A percentile compares a stretch with the other conserved stretches of the same genome.
phyloP scores from a whole-genome alignment of 495 filamentous ascomycete species.

The Haplographium delicatum region DNA sequence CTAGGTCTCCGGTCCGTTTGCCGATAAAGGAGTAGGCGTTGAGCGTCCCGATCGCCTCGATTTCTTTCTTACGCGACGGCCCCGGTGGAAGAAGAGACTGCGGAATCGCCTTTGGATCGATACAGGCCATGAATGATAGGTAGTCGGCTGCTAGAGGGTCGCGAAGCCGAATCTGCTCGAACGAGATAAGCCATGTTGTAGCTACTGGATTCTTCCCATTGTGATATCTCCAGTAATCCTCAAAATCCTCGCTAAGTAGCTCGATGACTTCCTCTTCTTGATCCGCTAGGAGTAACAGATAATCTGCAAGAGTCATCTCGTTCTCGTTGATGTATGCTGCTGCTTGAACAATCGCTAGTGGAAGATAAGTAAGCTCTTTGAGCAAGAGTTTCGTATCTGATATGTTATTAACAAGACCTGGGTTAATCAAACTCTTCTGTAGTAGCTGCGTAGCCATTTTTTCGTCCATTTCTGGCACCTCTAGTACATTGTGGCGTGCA shows the following conservation, averaged over 20 bases:
- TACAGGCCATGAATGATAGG: conserved; percentile 20
- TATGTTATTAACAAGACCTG: conserved; percentile 1
- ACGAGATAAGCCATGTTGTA: conserved; percentile 17
- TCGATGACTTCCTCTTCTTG: conserved; percentile 23
- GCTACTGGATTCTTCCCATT: conserved; percentile 16
- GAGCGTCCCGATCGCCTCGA: conserved; percentile 33
- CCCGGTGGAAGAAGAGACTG: conserved; percentile 12
- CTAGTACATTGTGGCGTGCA: conserved; percentile 15
- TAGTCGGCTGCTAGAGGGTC: conserved; percentile 25
- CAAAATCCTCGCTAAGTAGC: too few relatives aligned
- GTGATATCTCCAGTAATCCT: too few relatives aligned
- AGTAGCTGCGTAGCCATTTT: conserved; percentile 19
- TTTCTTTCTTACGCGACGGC: conserved; percentile 4
- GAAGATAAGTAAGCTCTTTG: conserved; percentile 34
- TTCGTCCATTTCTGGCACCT: conserved; percentile 32
- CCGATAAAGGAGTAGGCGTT: too few relatives aligned
- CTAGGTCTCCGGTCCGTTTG: conserved; percentile 3
- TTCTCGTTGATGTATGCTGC: too few relatives aligned
- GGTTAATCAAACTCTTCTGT: conserved; percentile 1
- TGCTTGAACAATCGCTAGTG: too few relatives aligned
- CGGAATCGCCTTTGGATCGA: conserved; percentile 16
- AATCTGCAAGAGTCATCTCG: conserved; percentile 6
- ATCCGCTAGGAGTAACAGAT: conserved; percentile 3
- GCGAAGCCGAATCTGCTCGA: conserved; percentile 27
- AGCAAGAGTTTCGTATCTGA: conserved; percentile 26